Percentiles rank a stretch among this genome's conserved stretches.
These are phyloP conservation scores for Stephanodiscus triporus DNA, from an alignment of 108 stramenopile species.

Conservation along the genomic window DNA sequence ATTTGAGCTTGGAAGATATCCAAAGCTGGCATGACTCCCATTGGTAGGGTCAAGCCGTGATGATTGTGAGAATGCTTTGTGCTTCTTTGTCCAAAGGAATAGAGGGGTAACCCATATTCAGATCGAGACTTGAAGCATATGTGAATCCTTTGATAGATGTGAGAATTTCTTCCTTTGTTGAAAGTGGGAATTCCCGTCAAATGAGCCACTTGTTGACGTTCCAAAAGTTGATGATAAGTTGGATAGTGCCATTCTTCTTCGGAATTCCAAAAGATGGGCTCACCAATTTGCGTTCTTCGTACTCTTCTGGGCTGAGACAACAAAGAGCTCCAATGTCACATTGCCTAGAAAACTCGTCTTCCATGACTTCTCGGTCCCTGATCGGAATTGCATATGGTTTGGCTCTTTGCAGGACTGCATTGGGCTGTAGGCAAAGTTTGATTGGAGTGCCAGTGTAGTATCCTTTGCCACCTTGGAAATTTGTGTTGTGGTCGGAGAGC, in stretches of 20 bases:
- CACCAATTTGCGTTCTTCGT: background rate
- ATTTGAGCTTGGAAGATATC: background rate
- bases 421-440: too few relatives aligned
- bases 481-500: too few relatives aligned
- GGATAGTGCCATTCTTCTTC: constrained; percentile 5
- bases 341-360: too few relatives aligned
- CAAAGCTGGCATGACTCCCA: constrained; percentile 12
- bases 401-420: too few relatives aligned
- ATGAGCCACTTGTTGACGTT: too few relatives aligned
- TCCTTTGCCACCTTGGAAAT: too few relatives aligned
- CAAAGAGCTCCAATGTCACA: too few relatives aligned
- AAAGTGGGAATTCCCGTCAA: constrained; percentile 1
- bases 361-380: too few relatives aligned
- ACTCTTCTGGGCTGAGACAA: too few relatives aligned
- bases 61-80: background rate
- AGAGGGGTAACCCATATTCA: constrained; percentile 12
- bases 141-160: background rate
- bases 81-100: background rate
- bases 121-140: background rate
- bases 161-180: background rate
- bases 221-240: too few relatives aligned
- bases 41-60: background rate
- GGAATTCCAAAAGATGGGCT: constrained; percentile 1
- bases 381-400: too few relatives aligned
- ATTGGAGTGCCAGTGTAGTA: too few relatives aligned